Conservation (phyloP, 345 rosid genomes). For the Gossypium thurberi region DNA sequence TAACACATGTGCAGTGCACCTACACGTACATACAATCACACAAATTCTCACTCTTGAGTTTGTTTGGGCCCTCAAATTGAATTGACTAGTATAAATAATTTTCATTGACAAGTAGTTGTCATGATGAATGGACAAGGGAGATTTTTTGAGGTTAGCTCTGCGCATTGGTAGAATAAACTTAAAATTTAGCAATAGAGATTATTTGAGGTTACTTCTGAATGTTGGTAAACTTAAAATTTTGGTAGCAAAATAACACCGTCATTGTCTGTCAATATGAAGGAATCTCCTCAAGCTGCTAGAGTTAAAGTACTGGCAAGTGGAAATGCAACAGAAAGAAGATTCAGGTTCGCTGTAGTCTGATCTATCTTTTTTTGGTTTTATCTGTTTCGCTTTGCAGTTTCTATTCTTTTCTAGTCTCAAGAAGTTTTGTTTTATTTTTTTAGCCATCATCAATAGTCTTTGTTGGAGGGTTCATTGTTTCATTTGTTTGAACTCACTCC, state of each 20-base stretch:
- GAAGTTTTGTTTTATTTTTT: background rate
- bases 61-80: background rate
- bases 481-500: background rate
- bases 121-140: background rate
- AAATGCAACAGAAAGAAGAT: constrained; percentile 89
- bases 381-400: background rate
- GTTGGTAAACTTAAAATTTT: background rate
- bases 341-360: constrained; percentile 45
- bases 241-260: constrained; percentile 12
- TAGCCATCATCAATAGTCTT: background rate
- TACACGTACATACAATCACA: background rate
- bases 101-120: background rate
- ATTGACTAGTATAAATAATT: background rate
- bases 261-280: constrained; percentile 40
- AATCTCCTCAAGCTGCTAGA: constrained; percentile 97
- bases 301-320: constrained; percentile 97
- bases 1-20: background rate
- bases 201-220: background rate
- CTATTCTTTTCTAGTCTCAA: background rate
- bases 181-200: background rate
- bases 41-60: background rate
- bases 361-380: background rate
- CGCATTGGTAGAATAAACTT: background rate
- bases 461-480: background rate
- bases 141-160: background rate